Percentiles rank a stretch among this genome's conserved stretches.
phyloP scores from a whole-genome alignment of 331 rosid genomes.

The Malus hybrid region DNA sequence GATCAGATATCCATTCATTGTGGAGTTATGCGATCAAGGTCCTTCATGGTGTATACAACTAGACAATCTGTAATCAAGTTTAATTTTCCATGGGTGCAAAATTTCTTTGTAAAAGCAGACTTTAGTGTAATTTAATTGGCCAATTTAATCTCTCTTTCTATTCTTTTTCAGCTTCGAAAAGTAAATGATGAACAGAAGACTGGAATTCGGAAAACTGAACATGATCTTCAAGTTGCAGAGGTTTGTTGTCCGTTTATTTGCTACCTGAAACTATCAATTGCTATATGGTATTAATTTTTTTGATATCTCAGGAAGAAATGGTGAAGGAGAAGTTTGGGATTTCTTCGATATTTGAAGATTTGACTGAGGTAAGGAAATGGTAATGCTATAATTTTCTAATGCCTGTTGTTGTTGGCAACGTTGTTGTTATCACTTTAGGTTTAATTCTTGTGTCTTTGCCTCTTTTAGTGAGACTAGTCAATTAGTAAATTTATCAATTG shows the following conservation, averaged over 20 bases:
- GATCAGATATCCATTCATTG: too few species aligned
- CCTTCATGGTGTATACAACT: neutral
- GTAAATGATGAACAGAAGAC: constrained; percentile 18
- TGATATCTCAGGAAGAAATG: constrained; percentile 14
- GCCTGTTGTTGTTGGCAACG: too few species aligned
- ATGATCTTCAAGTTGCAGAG: constrained; percentile 24
- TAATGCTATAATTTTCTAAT: too few species aligned
- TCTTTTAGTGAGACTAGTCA: too few species aligned
- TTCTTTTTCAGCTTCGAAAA: constrained; percentile 16
- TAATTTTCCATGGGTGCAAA: neutral
- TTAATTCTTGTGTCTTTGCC: too few species aligned
- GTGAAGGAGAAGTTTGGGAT: constrained; percentile 1
- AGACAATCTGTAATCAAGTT: neutral
- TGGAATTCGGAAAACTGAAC: constrained; percentile 6
- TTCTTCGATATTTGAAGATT: constrained; percentile 3
- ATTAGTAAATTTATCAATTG: too few species aligned
- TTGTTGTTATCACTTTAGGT: too few species aligned
- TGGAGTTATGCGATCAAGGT: too few species aligned
- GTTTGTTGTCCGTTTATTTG: neutral
- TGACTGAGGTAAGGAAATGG: constrained; percentile 8
- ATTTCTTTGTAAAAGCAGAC: neutral
- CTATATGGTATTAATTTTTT: neutral
- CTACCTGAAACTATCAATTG: neutral
- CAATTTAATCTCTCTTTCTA: neutral
- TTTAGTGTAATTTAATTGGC: neutral